Conservation (phyloP, 257 asterid species). For the Solanum tacnaense region DNA sequence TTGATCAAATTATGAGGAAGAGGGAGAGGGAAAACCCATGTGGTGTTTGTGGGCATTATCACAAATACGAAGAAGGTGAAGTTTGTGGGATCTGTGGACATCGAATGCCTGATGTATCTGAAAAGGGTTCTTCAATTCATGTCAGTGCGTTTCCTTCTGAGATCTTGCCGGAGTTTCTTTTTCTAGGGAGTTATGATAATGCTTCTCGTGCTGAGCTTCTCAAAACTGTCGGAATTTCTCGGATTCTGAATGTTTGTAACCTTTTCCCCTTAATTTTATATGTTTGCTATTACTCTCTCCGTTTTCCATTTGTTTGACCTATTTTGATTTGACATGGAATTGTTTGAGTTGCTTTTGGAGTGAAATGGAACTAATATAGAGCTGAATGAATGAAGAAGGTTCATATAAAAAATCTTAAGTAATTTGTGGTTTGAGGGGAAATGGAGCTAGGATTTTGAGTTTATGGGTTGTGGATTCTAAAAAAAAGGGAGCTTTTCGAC, state of each 20-base stretch:
- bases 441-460: too few relatives aligned
- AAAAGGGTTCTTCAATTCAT: constrained; percentile 30
- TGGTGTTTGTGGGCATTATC: constrained; percentile 87
- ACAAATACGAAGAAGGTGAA: constrained; percentile 92
- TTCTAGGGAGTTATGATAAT: constrained; percentile 82
- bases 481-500: too few relatives aligned
- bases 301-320: too few relatives aligned
- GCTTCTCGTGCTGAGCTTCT: constrained; percentile 93
- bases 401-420: neutral
- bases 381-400: neutral
- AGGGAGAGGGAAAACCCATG: constrained; percentile 86
- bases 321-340: neutral
- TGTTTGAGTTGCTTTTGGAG: neutral
- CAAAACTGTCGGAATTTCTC: constrained; percentile 86
- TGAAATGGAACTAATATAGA: neutral
- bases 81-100: constrained; percentile 88
- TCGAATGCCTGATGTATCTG: constrained; percentile 51
- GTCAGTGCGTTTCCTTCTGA: constrained; percentile 89
- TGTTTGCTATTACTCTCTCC: neutral
- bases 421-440: too few relatives aligned
- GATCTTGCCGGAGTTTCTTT: constrained; percentile 91
- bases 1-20: constrained; percentile 48
- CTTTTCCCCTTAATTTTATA: neutral
- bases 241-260: constrained; percentile 63
- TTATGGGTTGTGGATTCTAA: too few relatives aligned